Base-by-base conservation (phyloP, 805 yeast species). In the Tetrapisispora iriomotensis region DNA sequence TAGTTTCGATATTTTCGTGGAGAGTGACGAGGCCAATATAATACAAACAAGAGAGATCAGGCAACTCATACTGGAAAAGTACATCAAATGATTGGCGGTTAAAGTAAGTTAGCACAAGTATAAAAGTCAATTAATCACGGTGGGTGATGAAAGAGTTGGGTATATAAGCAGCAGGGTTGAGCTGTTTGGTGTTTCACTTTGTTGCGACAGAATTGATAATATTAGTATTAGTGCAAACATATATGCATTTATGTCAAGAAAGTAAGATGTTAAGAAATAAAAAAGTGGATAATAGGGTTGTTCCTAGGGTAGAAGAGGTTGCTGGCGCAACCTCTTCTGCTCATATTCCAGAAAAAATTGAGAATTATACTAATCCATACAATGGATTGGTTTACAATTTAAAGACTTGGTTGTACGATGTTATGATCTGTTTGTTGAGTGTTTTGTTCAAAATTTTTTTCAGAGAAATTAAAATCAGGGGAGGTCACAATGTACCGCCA, bases 391-490 rank as follows among this genome's bases (percentile, higher is more conserved):
- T 38, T 6, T 59, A 52, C 39, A 45, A 47, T 15, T 23, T 55
- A 3, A 39, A 40, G 22, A 46, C 60, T 5, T 55, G 57, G 54
- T 20, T 55, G 5, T 61, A 58, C 39, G 64, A 58, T 41, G 27
- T 55, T 7, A 52, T 54, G 4, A 42, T 60, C 8, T 54, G 53
- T 20, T 23, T 57, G 14, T 49, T 61, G 34, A 47, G 59, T 36
- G 42, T 58, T 5, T 22, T 60, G 18, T 60, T 58, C 40, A 52
- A 62, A 36, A 65, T 64, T 6, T 82, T 82, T 60, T 82, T 82
- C 61, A 63, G 90, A 42, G 90, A 82, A 53, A 78, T 82, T 33
- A 66, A 82, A 39, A 75, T 83, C 1, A 66, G 87, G 38, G 90
- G 90, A 10, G 80, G 53, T 21, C 55, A 53, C 29, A 52, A 57